These are phyloP conservation scores for Phaeosphaeriaceae sp. DNA, from an alignment of 2,329 filamentous ascomycete species.

Conservation along the genomic window DNA sequence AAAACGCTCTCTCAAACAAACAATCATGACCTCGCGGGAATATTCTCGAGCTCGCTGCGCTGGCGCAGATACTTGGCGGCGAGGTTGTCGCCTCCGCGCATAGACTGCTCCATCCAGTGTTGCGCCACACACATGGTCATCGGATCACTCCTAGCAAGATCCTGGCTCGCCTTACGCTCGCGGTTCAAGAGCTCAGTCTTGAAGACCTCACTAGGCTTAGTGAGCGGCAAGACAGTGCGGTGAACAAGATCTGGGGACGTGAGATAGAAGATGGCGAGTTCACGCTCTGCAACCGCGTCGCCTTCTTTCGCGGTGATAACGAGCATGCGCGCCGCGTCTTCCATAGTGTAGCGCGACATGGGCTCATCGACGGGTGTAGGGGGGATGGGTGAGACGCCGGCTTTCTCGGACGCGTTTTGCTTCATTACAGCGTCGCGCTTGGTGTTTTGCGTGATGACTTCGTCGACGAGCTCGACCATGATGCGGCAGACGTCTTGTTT, in stretches of 20 bases:
- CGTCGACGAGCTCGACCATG: constrained; percentile 79
- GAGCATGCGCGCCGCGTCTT: constrained; percentile 87
- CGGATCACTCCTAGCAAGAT: constrained; percentile 76
- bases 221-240: constrained; percentile 82
- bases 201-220: constrained; percentile 87
- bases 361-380: constrained; percentile 36
- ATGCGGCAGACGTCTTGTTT: constrained; percentile 88
- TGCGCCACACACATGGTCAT: constrained; percentile 91
- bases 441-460: constrained; percentile 73
- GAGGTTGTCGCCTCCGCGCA: constrained; percentile 83
- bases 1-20: background rate
- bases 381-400: constrained; percentile 14
- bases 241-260: constrained; percentile 86
- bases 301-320: constrained; percentile 94
- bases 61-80: constrained; percentile 84
- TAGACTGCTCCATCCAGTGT: constrained; percentile 96
- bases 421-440: constrained; percentile 58
- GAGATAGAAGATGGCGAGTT: constrained; percentile 91
- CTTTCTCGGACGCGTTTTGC: constrained; percentile 34
- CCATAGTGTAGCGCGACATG: constrained; percentile 72
- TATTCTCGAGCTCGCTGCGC: constrained; percentile 67
- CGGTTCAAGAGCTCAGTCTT: constrained; percentile 82
- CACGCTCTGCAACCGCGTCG: constrained; percentile 85
- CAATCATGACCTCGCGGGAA: constrained; percentile 53
- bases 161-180: constrained; percentile 62